Base-by-base conservation (phyloP, 805 yeast species). In the Candida nemodendra region DNA sequence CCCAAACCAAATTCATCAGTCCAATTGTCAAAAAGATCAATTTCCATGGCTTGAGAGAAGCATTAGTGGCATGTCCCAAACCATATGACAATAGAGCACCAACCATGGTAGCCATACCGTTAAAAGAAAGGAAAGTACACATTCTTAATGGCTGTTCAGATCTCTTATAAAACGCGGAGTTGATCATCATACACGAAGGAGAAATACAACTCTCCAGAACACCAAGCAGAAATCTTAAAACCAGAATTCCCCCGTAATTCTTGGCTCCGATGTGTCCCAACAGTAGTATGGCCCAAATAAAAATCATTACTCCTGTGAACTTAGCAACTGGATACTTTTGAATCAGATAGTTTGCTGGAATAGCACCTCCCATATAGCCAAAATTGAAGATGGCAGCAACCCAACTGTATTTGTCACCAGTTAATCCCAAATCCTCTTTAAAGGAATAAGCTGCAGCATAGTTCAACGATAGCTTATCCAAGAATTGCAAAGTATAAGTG, bases 331-430 rank as follows among this genome's bases (percentile, higher is more conserved):
- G 69, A 17, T 57, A 51, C 29, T 48, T 62, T 40, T 65, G 71
- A 28, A 62, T 51, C 13, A 55, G 18, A n/a, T 50, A 45, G 26
- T 44, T 61, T 34, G 76, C 69, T 34, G 72, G 60, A 46, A 77
- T 80, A 49, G 75, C 77, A 8, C 64, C 67, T 2, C 86, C 89
- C 23, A 81, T 51, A 48, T 78, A 79, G 45, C 78, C 78, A 23
- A 38, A 30, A 16, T 44, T 37, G 37, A 44, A 44, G 7, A 76
- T 69, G 2, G 81, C 66, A 14, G 80, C 75, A 12, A 71, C 60
- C 76, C 81, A 72, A 32, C 74, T 51, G 47, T 71, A 67, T 52
- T 64, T 57, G 34, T 58, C 57, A 9, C 74, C 72, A n/a, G 42
- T 43, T 48, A 70, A 55, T 21, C 62, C 40, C 26, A 61, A 51